These are phyloP conservation scores for Carex kokanica DNA, from an alignment of 176 grass and related monocot species.

Conservation along the genomic window DNA sequence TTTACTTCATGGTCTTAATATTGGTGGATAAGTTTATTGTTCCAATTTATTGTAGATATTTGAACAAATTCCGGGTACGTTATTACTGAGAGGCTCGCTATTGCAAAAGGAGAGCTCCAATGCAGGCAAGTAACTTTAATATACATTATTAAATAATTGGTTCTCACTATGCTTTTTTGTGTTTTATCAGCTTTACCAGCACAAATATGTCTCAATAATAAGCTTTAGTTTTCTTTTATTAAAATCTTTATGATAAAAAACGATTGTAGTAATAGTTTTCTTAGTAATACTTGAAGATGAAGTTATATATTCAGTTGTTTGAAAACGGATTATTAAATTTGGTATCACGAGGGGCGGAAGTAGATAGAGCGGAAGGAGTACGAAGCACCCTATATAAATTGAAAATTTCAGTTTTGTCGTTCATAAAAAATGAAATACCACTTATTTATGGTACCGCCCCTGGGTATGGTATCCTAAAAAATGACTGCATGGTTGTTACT, in stretches of 20 bases:
- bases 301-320: not conserved
- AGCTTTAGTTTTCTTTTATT: not conserved
- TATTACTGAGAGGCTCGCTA: slow-evolving; percentile 62
- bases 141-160: not conserved
- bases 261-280: not conserved
- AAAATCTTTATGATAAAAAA: slow-evolving; percentile 2
- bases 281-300: not conserved
- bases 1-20: not conserved
- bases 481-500: not conserved
- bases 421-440: too few relatives aligned
- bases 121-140: slow-evolving; percentile 7
- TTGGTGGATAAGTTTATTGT: not conserved
- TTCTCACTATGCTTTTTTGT: not conserved
- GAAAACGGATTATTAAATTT: not conserved
- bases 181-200: not conserved
- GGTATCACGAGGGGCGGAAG: too few relatives aligned
- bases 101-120: slow-evolving; percentile 53
- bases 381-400: too few relatives aligned
- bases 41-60: slow-evolving; percentile 54
- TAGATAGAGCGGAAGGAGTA: too few relatives aligned
- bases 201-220: not conserved
- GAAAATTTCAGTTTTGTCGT: too few relatives aligned
- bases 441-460: too few relatives aligned
- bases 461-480: not conserved
- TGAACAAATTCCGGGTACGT: slow-evolving; percentile 85